These are phyloP conservation scores for Protomyces inundatus DNA, from an alignment of 1,139 yeast species.

Conservation along the genomic window DNA sequence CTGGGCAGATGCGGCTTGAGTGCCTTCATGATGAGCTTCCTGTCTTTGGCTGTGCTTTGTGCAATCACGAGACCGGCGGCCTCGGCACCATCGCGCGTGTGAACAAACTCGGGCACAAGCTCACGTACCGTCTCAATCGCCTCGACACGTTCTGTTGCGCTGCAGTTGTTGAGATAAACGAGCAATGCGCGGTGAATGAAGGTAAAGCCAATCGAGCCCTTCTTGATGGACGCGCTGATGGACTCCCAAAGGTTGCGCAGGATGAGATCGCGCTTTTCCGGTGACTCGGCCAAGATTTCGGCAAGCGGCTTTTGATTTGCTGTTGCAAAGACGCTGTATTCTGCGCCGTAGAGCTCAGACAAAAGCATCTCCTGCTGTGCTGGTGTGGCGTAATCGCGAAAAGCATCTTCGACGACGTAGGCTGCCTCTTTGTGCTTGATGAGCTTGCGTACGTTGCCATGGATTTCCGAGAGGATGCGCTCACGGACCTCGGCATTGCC, in stretches of 20 bases:
- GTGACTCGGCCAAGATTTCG: slow-evolving; percentile 61
- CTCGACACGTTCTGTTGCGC: slow-evolving; percentile 67
- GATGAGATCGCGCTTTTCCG: slow-evolving; percentile 78
- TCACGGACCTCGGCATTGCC: slow-evolving; percentile 72
- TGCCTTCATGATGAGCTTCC: slow-evolving; percentile 67
- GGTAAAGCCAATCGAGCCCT: slow-evolving; percentile 95
- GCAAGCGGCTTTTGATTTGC: slow-evolving; percentile 55
- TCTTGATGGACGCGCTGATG: slow-evolving; percentile 83
- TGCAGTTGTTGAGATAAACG: slow-evolving; percentile 70
- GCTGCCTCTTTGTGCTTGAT: slow-evolving; percentile 99
- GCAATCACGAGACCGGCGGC: slow-evolving; percentile 80
- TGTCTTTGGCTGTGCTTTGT: slow-evolving; percentile 84
- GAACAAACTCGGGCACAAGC: slow-evolving; percentile 90
- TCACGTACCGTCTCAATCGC: slow-evolving; percentile 78
- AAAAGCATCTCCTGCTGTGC: slow-evolving; percentile 86
- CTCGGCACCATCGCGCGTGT: slow-evolving; percentile 88
- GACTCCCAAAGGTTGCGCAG: slow-evolving; percentile 74
- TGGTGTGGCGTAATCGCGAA: slow-evolving; percentile 73
- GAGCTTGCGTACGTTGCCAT: slow-evolving; percentile 81
- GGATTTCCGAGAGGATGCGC: slow-evolving; percentile 71
- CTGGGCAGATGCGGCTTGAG: slow-evolving; percentile 69
- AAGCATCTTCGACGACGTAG: slow-evolving; percentile 93
- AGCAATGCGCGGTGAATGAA: slow-evolving; percentile 94
- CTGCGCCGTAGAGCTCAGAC: slow-evolving; percentile 96
- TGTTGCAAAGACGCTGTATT: slow-evolving; percentile 81